Evolutionary conservation across 176 grass and related monocot species (phyloP).

Genomic region (Aechmea fasciata): DNA sequence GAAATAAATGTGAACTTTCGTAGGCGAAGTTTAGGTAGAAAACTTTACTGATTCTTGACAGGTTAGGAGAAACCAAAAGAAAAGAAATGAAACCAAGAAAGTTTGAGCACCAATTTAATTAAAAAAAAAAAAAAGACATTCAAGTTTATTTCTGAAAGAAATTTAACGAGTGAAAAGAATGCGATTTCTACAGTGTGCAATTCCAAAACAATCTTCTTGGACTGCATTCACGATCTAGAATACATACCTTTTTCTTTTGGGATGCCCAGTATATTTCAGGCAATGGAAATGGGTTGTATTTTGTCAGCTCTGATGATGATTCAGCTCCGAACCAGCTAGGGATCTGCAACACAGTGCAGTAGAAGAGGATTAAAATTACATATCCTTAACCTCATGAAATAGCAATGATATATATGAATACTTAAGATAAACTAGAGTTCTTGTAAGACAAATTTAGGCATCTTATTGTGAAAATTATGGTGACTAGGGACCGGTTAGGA

Average conservation of each 20-base stretch:
- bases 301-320: conserved; percentile 41
- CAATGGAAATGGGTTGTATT: conserved; percentile 65
- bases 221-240: neutral
- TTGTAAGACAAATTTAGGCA: no score
- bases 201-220: conserved; percentile 8
- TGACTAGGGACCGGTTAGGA: no score
- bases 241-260: conserved; percentile 73
- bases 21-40: neutral
- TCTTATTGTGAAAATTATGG: no score
- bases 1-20: neutral
- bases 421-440: neutral
- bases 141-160: neutral
- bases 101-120: neutral
- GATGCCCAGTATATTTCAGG: conserved; percentile 73
- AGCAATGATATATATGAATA: neutral
- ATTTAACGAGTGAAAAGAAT: neutral
- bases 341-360: conserved; percentile 42
- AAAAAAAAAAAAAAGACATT: neutral
- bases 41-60: neutral
- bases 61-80: neutral
- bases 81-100: neutral
- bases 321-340: conserved; percentile 66
- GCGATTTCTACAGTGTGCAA: neutral
- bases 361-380: neutral
- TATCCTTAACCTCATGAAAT: neutral